Percentiles rank a stretch among this genome's conserved stretches.
Conservation (phyloP, 2,329 filamentous ascomycete species). For the Talaromyces sp. region DNA sequence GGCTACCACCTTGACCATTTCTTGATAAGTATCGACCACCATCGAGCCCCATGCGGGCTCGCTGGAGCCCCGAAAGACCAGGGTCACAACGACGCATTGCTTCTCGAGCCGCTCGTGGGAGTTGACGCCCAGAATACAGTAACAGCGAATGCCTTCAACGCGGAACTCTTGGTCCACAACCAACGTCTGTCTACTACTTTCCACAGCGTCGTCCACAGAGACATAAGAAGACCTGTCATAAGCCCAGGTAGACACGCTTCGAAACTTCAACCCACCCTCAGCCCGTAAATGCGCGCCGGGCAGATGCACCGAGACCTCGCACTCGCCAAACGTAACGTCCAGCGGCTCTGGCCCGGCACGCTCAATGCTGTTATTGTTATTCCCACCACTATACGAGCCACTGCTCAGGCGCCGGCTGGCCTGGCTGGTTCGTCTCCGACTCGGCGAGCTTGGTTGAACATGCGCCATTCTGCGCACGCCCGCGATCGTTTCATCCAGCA, state of each 20-base stretch:
- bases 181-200: constrained; percentile 22
- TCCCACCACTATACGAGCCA: constrained; percentile 6
- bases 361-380: neutral
- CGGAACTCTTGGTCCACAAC: constrained; percentile 34
- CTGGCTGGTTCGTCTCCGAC: constrained; percentile 12
- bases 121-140: constrained; percentile 49
- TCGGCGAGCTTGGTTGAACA: constrained; percentile 20
- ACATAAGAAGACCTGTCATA: constrained; percentile 23
- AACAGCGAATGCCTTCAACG: constrained; percentile 40
- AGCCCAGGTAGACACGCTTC: constrained; percentile 29
- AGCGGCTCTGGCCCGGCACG: constrained; percentile 17
- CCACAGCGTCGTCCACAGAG: constrained; percentile 16
- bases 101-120: constrained; percentile 48
- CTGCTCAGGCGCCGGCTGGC: constrained; percentile 16
- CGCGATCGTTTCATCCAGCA: constrained; percentile 34
- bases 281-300: constrained; percentile 43
- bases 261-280: constrained; percentile 37
- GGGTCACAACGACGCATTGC: constrained; percentile 42
- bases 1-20: constrained; percentile 33
- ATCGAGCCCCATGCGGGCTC: constrained; percentile 27
- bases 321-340: constrained; percentile 26
- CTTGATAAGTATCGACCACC: constrained; percentile 34
- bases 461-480: constrained; percentile 30
- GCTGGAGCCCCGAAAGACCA: constrained; percentile 31
- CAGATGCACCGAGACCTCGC: constrained; percentile 35